Conservation (phyloP, 2,329 filamentous ascomycete genomes). For the Colletotrichum gigasporum region DNA sequence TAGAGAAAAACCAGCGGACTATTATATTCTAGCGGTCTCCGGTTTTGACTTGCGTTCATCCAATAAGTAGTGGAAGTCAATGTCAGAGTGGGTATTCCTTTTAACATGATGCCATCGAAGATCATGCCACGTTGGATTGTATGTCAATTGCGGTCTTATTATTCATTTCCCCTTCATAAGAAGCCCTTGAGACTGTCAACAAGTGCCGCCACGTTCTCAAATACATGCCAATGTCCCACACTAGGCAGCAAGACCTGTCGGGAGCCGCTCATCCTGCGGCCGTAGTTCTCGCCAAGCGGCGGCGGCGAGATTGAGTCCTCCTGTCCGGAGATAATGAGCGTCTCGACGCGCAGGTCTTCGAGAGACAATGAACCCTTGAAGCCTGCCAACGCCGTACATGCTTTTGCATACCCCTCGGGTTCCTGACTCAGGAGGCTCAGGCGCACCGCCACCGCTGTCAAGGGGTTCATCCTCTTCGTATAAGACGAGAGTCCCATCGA, state of each 20-base stretch:
- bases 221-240: conserved; percentile 61
- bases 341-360: conserved; percentile 41
- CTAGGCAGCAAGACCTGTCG: conserved; percentile 46
- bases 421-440: conserved; percentile 57
- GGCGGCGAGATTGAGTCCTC: conserved; percentile 55
- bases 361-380: conserved; percentile 45
- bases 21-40: no score
- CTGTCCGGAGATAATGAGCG: conserved; percentile 53
- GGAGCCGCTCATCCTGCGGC: conserved; percentile 37
- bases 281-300: conserved; percentile 43
- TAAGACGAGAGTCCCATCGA: conserved; percentile 46
- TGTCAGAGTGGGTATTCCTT: no score
- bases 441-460: conserved; percentile 52
- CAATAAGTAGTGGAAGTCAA: no score
- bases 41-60: no score
- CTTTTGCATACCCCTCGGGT: conserved; percentile 65
- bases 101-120: no score
- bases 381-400: conserved; percentile 56
- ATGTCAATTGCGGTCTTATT: no score
- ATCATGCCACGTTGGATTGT: no score
- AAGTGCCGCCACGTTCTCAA: conserved; percentile 53
- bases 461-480: conserved; percentile 46
- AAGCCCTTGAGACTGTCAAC: conserved; percentile 38
- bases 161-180: no score
- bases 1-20: no score